Evolutionary conservation across 148 eudicot genomes (phyloP), one percentile per base, ranked within the genome.

Genomic region (Linanthus parryae): DNA sequence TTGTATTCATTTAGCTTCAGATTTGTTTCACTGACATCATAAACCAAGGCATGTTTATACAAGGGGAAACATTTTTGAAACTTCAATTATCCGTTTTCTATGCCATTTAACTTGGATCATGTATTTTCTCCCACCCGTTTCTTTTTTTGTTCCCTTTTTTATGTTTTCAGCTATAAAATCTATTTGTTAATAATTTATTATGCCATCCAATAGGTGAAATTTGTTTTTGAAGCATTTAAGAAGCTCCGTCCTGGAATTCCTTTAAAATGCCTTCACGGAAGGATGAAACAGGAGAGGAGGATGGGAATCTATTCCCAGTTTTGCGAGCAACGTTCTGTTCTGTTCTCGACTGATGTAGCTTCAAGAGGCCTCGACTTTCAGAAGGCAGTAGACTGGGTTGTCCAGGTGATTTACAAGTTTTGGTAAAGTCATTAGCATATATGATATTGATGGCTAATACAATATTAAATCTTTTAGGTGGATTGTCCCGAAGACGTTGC

Each of bases 231-330:
- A 66, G 75, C 94, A 41, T 86, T 83, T 66, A 91, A 79, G 69
- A 86, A 91, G 74, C 76, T 91, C 44, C 92, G 84, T n/a, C 94
- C 95, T 15, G 97, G 95, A 16, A 83, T 86, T 49, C 95, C 95
- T 1, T 63, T 91, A 66, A 91, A 76, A 67, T 83, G 85, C 65
- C 80, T 91, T 44, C 88, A 91, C 67, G 95, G 92, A 71, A 86
- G 85, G 80, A 91, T 91, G 95, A 86, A 83, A 61, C 97, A 91
- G 67, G 86, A 81, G 25, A 74, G 54, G 50, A 73, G 97, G 60
- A 65, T 74, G 75, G 86, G 76, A 36, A 86, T 84, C 23, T 91
- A 86, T 65, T 69, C 79, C 15, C 79, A 81, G 35, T 91, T 86
- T 59, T 81, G 88, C 65, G 95, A 70, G 46, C 60, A 71, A 41